These are phyloP conservation scores for Ilex aquifolium DNA, from an alignment of 257 asterid species.

Conservation along the genomic window DNA sequence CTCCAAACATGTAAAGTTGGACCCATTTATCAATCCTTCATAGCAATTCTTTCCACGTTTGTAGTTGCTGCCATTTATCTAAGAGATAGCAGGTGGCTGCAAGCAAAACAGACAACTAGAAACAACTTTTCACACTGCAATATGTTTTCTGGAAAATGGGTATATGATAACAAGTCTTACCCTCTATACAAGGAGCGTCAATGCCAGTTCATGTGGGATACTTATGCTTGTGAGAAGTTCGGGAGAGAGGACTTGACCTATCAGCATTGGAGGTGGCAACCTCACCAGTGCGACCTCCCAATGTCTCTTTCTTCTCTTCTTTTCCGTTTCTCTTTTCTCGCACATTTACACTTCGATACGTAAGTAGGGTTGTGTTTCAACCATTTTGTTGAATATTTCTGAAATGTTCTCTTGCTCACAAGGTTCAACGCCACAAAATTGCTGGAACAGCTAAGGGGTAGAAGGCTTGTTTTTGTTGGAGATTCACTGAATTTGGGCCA, in stretches of 20 bases:
- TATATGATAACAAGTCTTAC: neutral
- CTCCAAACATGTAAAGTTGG: neutral
- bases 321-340: neutral
- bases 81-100: neutral
- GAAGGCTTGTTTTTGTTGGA: conserved; percentile 53
- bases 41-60: neutral
- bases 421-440: conserved; percentile 53
- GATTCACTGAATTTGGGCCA: conserved; percentile 63
- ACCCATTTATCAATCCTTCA: neutral
- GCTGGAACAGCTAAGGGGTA: conserved; percentile 53
- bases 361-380: too few relatives aligned
- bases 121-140: neutral
- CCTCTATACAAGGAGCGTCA: conserved; percentile 11
- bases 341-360: too few relatives aligned
- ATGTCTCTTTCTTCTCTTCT: conserved; percentile 17
- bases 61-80: neutral
- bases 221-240: conserved; percentile 25
- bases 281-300: conserved; percentile 47
- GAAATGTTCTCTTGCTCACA: neutral
- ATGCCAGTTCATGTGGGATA: conserved; percentile 29
- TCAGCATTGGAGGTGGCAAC: conserved; percentile 50
- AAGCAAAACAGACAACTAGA: neutral
- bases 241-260: conserved; percentile 36
- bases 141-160: too few relatives aligned
- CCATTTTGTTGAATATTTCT: neutral